Evolutionary conservation across 2,329 filamentous ascomycete species (phyloP), one percentile per base, ranked within the genome.

Genomic region (Fusarium albosuccineum): DNA sequence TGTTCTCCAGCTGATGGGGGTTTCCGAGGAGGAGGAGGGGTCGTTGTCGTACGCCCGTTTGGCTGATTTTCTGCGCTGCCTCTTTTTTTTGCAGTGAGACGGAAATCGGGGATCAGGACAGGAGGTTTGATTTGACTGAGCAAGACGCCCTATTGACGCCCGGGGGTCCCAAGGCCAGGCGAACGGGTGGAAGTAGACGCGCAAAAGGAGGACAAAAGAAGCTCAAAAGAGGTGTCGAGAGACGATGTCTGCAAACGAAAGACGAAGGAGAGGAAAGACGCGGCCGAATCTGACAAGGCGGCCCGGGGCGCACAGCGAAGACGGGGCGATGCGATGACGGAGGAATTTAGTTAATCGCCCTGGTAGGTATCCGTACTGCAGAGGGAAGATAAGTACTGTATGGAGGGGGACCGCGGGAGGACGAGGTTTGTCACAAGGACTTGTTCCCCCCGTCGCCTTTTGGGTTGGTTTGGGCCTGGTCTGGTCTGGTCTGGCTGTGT

Each of bases 1-100:
- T 73, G 72, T 77, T 70, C 59, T 66, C 66, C 64, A 57, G 62
- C 56, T 67, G 59, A 60, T 72, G 67, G 56, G 54, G 66, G 54
- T 73, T 51, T 42, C 50, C 46, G 46, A 33, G 55, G 48, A 41
- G 57, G 55, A 60, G 44, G 64, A 61, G 51, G 45, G 49, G 61
- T 64, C 46, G 60, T 62, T 57, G 59, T 60, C 30, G 57, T 60
- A 62, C 46, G 63, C 60, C 42, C 30, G 60, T 66, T 70, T 65
- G 62, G 50, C 51, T 56, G 68, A 30, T 46, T 33, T 33, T 11
- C 11, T 63, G 57, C 58, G 40, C 27, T 34, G 64, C 49, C 54
- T 59, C 55, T 60, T 56, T 55, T 34, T 58, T 64, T 57, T 42
- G 26, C 42, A 61, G 60, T 64, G 56, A 69, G 66, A 70, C 56